Evolutionary conservation across 768 basidiomycete species (phyloP).

Genomic region (Stropharia rugosoannulata): DNA sequence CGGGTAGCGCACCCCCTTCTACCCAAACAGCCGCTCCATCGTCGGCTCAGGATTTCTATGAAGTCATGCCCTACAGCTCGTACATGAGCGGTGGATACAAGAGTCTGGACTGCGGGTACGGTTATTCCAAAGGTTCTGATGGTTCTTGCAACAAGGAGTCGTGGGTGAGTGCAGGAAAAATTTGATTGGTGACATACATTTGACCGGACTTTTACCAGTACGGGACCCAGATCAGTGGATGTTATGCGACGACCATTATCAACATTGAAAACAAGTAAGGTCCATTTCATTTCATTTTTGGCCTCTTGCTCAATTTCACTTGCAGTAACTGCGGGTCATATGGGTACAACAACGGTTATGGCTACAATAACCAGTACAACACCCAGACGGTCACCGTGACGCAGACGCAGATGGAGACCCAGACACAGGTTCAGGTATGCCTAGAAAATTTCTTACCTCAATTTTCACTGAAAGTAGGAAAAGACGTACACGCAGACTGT

Average conservation of each 20-base stretch:
- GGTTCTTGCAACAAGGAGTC: constrained; percentile 53
- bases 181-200: background rate
- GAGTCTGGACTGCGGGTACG: constrained; percentile 70
- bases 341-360: constrained; percentile 15
- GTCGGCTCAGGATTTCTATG: constrained; percentile 38
- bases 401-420: constrained; percentile 7
- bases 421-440: constrained; percentile 11
- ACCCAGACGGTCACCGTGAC: constrained; percentile 18
- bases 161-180: constrained; percentile 48
- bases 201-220: constrained; percentile 25
- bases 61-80: constrained; percentile 56
- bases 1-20: constrained; percentile 30
- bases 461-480: background rate
- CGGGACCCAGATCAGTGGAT: constrained; percentile 39
- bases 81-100: constrained; percentile 66
- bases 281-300: background rate
- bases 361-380: constrained; percentile 12
- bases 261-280: constrained; percentile 31
- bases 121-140: constrained; percentile 54
- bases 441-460: background rate
- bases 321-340: constrained; percentile 14
- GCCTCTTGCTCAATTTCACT: constrained; percentile 10
- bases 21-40: constrained; percentile 33
- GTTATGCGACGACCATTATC: constrained; percentile 68
- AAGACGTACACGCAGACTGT: constrained; percentile 32